A percentile compares a stretch with the other conserved stretches of the same genome.
phyloP scores from a whole-genome alignment of 2,329 filamentous ascomycete species.

The Aspergillus alliaceus region DNA sequence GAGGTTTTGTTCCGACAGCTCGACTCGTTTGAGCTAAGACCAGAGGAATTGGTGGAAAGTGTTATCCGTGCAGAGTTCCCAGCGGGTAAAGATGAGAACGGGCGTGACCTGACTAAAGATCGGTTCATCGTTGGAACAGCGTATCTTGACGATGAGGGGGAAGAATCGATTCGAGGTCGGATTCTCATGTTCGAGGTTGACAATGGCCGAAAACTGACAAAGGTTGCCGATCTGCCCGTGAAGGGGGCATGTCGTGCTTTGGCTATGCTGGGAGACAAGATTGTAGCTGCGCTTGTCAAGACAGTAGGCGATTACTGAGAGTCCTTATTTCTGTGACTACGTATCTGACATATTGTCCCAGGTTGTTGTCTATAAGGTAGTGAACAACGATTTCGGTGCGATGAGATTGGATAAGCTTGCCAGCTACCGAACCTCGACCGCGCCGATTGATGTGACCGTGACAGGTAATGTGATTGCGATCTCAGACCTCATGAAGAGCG shows the following conservation, averaged over 20 bases:
- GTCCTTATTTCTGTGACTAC: background rate
- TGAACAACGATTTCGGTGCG: slow-evolving; percentile 31
- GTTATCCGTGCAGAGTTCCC: slow-evolving; percentile 75
- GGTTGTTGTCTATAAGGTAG: slow-evolving; percentile 61
- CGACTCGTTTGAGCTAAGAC: slow-evolving; percentile 65
- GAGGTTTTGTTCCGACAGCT: slow-evolving; percentile 83
- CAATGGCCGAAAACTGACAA: slow-evolving; percentile 68
- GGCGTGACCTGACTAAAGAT: slow-evolving; percentile 57
- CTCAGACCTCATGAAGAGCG: slow-evolving; percentile 90
- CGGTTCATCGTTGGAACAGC: slow-evolving; percentile 91
- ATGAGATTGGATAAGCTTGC: slow-evolving; percentile 67
- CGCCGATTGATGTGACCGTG: slow-evolving; percentile 77
- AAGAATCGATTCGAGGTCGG: slow-evolving; percentile 65
- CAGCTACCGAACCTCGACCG: slow-evolving; percentile 77
- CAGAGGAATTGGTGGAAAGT: slow-evolving; percentile 78
- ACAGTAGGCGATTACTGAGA: slow-evolving; percentile 57
- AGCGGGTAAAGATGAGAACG: slow-evolving; percentile 56
- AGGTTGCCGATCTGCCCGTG: slow-evolving; percentile 67
- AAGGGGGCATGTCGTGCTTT: slow-evolving; percentile 81
- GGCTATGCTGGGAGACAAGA: slow-evolving; percentile 69
- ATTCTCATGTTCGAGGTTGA: slow-evolving; percentile 80
- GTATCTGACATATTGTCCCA: slow-evolving; percentile 22
- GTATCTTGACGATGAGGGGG: slow-evolving; percentile 63
- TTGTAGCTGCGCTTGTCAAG: slow-evolving; percentile 87
- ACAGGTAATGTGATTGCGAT: slow-evolving; percentile 75